These are phyloP conservation scores for Pichia kluyveri DNA, from an alignment of 805 yeast genomes.

Conservation along the genomic window DNA sequence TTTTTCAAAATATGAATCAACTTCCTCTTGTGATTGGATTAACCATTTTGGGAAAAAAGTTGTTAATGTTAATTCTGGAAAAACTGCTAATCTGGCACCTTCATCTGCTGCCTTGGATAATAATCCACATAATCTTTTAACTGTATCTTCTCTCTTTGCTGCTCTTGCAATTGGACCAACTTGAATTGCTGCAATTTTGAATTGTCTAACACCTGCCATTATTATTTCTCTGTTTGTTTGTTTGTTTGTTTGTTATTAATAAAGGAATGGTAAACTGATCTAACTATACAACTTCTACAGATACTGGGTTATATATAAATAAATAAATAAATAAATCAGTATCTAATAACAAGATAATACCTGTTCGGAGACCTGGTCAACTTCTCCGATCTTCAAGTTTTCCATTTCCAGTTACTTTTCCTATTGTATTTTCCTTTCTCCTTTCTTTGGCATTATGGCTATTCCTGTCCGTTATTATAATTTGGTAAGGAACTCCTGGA, in stretches of 20 bases:
- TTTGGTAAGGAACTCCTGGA: too few species aligned
- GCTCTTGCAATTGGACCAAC: conserved; percentile 27
- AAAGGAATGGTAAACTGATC: neutral
- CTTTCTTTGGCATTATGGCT: too few species aligned
- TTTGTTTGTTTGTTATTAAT: too few species aligned
- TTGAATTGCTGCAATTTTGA: conserved; percentile 27
- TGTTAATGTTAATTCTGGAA: conserved; percentile 30
- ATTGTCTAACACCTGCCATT: conserved; percentile 6
- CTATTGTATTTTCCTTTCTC: too few species aligned
- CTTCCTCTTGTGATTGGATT: conserved; percentile 26
- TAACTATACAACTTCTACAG: too few species aligned
- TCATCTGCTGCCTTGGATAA: conserved; percentile 24
- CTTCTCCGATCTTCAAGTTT: too few species aligned
- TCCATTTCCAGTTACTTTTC: too few species aligned
- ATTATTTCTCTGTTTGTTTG: neutral
- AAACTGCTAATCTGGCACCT: conserved; percentile 27
- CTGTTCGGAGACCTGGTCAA: too few species aligned
- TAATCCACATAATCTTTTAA: conserved; percentile 23
- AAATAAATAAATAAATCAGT: too few species aligned
- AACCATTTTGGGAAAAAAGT: conserved; percentile 30
- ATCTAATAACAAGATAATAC: too few species aligned
- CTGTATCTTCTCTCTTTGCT: conserved; percentile 23
- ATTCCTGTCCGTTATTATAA: too few species aligned
- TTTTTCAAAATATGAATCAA: conserved; percentile 28
- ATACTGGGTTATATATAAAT: too few species aligned